Evolutionary conservation across 176 grass and related monocot species (phyloP), one percentile per base, ranked within the genome.

Genomic region (Oryza nivara): DNA sequence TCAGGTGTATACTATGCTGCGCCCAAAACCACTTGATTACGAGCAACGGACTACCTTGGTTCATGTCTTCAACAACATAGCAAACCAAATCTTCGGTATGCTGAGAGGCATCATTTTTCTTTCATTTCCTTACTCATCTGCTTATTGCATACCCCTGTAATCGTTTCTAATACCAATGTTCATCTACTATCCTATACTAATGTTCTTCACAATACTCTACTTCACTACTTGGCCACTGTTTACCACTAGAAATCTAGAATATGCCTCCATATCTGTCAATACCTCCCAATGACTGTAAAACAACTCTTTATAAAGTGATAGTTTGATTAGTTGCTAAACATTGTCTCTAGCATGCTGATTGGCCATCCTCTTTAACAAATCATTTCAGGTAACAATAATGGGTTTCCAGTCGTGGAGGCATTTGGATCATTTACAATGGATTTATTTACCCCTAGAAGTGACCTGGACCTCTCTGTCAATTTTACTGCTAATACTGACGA

Each of bases 361-460:
- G 25, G 36, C n/a, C 23, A 17, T 17, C 71, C 73, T 80, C n/a
- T 63, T 73, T 86, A 23, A 48, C 15, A 61, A 26, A 88, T 41
- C 32, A 32, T 71, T 79, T 77, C 78, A 98, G 96, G 96, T 83
- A 77, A 83, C 48, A 74, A 76, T 22, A 73, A 79, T 7, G 93
- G 85, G 60, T 90, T 91, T 40, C 96, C 91, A 5, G 61, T 83
- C 23, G 96, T 95, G 70, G 83, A 93, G 65, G 87, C 93, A 87
- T 95, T 98, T 92, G 96, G 93, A 41, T 98, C 96, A 72, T 98
- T 98, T 83, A 92, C 86, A 12, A 98, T 98, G 96, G 85, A 98
- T 75, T 92, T 98, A 36, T 98, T 95, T 87, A 95, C 96, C 69
- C 52, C 87, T 51, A 35, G 11, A 72, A 98, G 93, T 93, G 96